Conservation (phyloP, 2,329 filamentous ascomycete species). For the Pseudogymnoascus destructans region DNA sequence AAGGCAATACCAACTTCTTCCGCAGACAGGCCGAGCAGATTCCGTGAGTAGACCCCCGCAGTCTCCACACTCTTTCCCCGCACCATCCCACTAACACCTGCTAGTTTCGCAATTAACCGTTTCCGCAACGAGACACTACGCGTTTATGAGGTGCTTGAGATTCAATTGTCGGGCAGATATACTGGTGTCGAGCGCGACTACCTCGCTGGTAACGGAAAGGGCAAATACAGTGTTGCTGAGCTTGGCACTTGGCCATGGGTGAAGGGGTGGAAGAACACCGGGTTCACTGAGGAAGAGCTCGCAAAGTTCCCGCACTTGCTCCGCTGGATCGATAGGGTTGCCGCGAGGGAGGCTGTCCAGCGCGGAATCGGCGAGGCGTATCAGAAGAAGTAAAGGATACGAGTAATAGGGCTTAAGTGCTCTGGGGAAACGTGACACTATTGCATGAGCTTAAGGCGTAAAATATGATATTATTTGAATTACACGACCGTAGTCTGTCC, state of each 20-base stretch:
- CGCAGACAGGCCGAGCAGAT: conserved; percentile 33
- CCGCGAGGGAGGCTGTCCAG: conserved; percentile 32
- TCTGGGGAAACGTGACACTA: neutral
- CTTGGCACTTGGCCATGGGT: conserved; percentile 41
- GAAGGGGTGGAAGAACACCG: conserved; percentile 31
- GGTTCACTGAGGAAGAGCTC: conserved; percentile 36
- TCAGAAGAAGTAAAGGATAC: conserved; percentile 1
- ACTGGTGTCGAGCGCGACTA: conserved; percentile 36
- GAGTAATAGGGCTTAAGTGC: neutral
- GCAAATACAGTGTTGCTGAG: conserved; percentile 41
- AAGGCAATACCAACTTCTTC: conserved; percentile 34
- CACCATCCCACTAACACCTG: conserved; percentile 3
- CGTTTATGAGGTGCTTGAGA: conserved; percentile 42
- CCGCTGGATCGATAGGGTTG: conserved; percentile 40
- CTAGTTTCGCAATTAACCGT: conserved; percentile 33
- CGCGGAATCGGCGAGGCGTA: neutral
- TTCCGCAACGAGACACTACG: conserved; percentile 39
- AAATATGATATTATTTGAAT: conserved; percentile 7
- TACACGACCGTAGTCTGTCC: neutral
- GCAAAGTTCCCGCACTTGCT: conserved; percentile 37
- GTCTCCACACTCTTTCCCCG: neutral
- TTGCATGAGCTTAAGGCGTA: conserved; percentile 2
- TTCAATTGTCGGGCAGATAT: conserved; percentile 39
- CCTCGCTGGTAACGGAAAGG: conserved; percentile 38
- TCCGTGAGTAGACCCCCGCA: conserved; percentile 25